phyloP scores from a whole-genome alignment of 1,284 basidiomycete species.

The Cutaneotrichosporon mucoides region DNA sequence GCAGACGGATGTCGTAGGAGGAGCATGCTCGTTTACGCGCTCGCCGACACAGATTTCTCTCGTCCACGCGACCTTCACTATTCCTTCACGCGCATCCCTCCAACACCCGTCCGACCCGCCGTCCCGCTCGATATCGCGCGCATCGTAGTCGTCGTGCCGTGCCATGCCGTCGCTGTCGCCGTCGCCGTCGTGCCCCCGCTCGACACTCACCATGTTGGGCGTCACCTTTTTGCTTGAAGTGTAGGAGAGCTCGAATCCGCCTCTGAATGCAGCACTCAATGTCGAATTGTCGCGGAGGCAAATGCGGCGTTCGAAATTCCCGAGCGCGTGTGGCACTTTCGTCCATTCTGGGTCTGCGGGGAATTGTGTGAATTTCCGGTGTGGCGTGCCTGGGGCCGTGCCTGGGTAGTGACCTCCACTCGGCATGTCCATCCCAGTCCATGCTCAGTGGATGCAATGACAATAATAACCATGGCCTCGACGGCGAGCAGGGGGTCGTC shows the following conservation, averaged over 20 bases:
- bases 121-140: neutral
- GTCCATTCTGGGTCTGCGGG: neutral
- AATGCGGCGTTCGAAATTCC: neutral
- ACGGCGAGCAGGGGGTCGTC: neutral
- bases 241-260: constrained; percentile 12
- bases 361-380: too few relatives aligned
- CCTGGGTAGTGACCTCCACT: neutral
- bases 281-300: neutral
- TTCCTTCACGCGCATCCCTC: neutral
- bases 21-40: too few relatives aligned
- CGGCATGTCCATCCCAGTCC: neutral
- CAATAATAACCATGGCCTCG: neutral
- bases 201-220: constrained; percentile 40
- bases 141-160: neutral
- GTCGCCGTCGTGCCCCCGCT: constrained; percentile 4
- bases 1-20: too few relatives aligned
- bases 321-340: neutral
- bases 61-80: too few relatives aligned
- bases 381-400: neutral
- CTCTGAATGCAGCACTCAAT: neutral
- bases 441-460: neutral
- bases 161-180: neutral
- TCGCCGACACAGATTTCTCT: too few relatives aligned
- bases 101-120: neutral
- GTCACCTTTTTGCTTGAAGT: constrained; percentile 26